Evolutionary conservation across 1,284 basidiomycete species (phyloP).

Genomic region (Naganishia liquefaciens): DNA sequence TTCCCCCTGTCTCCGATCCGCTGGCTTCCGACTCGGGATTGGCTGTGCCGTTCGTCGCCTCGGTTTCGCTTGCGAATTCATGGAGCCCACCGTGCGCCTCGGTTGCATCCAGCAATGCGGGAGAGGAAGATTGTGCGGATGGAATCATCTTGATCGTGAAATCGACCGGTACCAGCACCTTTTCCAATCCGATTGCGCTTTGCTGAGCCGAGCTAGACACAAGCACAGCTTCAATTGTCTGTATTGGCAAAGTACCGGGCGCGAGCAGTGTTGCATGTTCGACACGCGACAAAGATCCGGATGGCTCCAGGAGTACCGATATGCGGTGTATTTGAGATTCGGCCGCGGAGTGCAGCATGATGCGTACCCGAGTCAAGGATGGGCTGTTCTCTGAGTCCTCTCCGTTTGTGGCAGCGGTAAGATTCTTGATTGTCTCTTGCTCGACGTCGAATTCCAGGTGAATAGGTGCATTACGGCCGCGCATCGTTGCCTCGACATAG

Average conservation of each 20-base stretch:
- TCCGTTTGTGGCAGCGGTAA: not conserved
- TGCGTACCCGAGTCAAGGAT: not conserved
- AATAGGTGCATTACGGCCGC: not conserved
- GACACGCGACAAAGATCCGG: conserved; percentile 2
- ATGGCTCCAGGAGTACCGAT: conserved; percentile 11
- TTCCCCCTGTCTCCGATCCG: not conserved
- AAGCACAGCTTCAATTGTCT: conserved; percentile 6
- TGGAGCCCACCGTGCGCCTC: not conserved
- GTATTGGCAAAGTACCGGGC: conserved; percentile 7
- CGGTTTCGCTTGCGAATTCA: not conserved
- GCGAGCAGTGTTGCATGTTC: conserved; percentile 11
- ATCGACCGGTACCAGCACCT: conserved; percentile 25
- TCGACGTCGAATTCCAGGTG: conserved; percentile 31
- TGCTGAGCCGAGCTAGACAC: conserved; percentile 1
- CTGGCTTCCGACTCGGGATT: not conserved
- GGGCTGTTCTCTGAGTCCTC: conserved; percentile 34
- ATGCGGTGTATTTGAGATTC: conserved; percentile 22
- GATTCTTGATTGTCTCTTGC: conserved; percentile 1
- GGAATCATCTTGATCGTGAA: conserved; percentile 26
- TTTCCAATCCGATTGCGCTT: conserved; percentile 15
- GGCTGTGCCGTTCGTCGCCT: not conserved
- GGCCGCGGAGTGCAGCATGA: conserved; percentile 13
- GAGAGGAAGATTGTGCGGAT: not conserved
- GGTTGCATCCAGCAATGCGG: not conserved
- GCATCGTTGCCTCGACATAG: not conserved